Evolutionary conservation across 2,329 filamentous ascomycete genomes (phyloP).

Genomic region (Dothiorella sarmentorum): DNA sequence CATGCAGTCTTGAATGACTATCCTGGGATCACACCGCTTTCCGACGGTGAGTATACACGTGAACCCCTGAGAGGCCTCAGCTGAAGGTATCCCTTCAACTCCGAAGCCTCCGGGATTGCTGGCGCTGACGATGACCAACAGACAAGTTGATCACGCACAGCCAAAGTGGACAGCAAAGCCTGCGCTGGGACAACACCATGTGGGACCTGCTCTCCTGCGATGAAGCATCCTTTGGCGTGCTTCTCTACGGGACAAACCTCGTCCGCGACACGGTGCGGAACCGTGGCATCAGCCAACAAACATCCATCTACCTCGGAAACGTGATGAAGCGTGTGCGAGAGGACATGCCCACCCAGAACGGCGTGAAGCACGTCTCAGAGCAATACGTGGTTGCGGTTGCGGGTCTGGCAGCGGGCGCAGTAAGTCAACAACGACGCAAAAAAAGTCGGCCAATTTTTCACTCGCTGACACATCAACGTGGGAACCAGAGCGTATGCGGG

Average conservation of each 20-base stretch:
- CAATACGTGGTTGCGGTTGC: not conserved
- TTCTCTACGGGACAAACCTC: not conserved
- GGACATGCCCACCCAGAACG: not conserved
- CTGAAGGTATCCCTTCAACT: no score
- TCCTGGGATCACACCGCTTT: not conserved
- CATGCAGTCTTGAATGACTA: not conserved
- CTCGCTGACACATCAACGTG: no score
- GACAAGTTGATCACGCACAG: not conserved
- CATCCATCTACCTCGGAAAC: not conserved
- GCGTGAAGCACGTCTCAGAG: not conserved
- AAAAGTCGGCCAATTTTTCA: no score
- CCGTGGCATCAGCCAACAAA: not conserved
- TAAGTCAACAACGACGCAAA: not conserved
- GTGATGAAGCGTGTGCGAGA: not conserved
- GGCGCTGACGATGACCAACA: not conserved
- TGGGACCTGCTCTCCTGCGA: not conserved
- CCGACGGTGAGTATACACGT: not conserved
- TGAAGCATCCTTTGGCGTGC: not conserved
- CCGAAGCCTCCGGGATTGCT: no score
- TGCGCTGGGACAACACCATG: not conserved
- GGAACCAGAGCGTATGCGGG: not conserved
- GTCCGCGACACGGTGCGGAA: not conserved
- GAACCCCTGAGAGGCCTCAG: not conserved
- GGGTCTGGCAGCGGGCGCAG: not conserved
- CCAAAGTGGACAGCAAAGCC: not conserved